Base-by-base conservation (phyloP, 768 basidiomycete genomes). In the Mycena polygramma region DNA sequence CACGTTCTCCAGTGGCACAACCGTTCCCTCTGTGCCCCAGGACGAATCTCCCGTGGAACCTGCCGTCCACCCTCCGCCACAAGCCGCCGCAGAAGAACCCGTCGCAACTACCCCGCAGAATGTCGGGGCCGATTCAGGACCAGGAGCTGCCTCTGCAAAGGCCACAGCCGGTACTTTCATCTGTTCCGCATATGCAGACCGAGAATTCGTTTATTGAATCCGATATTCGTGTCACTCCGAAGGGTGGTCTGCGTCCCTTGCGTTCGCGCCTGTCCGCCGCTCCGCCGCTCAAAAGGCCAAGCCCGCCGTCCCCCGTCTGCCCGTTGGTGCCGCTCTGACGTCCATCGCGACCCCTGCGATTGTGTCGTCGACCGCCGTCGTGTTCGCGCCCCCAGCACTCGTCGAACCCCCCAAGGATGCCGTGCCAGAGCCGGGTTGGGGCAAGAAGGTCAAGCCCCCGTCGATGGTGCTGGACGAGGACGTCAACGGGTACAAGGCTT, bases 221-320 rank as follows among this genome's bases (percentile, higher is more conserved):
- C 72, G 80, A 82, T 73, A 80, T 82, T 75, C 76, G 73, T 78
- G 77, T 78, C 76, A 68, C 72, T 79, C 72, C 76, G 73, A 87
- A 95, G 94, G 90, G 81, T 96, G 95, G 94, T 96, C 94, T 75
- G 92, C 94, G 71, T 89, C 94, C 17, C 92, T 96, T 73, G 95
- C 94, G 20, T 96, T 96, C 76, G 95, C 94, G 11, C 95, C 95
- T 53, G 85, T 94, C 62, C 90, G 94, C 61, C 87, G 94, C 73
- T 84, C 83, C 54, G 83, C 80, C 68, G 81, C 82, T 30, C 83
- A 82, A 71, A 95, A 94, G 76, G 68, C 87, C 45, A 95, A 94
- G 78, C 79, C 84, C 1, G 70, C 83, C 1, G 81, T 82, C 13
- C 79, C 83, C 4, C 84, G 91, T 19, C 80, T 91, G 7, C 91